phyloP scores from a whole-genome alignment of 2,329 filamentous ascomycete species.

The Hypoxylon sp. region DNA sequence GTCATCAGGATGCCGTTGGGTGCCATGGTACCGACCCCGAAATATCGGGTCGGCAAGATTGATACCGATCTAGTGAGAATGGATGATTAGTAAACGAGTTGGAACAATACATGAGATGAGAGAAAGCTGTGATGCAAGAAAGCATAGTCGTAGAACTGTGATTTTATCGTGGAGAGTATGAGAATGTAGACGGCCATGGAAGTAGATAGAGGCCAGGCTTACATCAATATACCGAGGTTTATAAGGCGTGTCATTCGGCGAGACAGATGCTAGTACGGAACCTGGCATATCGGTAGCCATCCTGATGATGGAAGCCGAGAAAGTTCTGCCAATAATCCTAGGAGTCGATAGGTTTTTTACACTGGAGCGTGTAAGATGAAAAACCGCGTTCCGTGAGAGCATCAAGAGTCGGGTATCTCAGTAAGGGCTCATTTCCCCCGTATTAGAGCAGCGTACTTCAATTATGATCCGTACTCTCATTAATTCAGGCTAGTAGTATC shows the following conservation, averaged over 20 bases:
- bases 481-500: not conserved
- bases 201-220: constrained; percentile 49
- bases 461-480: not conserved
- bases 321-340: constrained; percentile 28
- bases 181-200: not conserved
- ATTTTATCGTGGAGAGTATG: not conserved
- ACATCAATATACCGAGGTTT: constrained; percentile 75
- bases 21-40: constrained; percentile 85
- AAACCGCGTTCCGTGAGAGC: constrained; percentile 35
- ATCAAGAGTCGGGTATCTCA: constrained; percentile 36
- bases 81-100: constrained; percentile 34
- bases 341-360: constrained; percentile 16
- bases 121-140: not conserved
- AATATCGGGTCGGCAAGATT: constrained; percentile 96
- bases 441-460: not conserved
- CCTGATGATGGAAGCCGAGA: constrained; percentile 39
- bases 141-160: not conserved
- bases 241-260: constrained; percentile 51
- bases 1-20: constrained; percentile 80
- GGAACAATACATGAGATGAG: not conserved
- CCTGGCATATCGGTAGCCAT: constrained; percentile 49
- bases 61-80: constrained; percentile 80
- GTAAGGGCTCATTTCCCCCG: constrained; percentile 9
- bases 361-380: constrained; percentile 33
- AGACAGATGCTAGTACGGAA: constrained; percentile 40